phyloP scores from a whole-genome alignment of 768 basidiomycete species.

The Phaeotremella fagi region DNA sequence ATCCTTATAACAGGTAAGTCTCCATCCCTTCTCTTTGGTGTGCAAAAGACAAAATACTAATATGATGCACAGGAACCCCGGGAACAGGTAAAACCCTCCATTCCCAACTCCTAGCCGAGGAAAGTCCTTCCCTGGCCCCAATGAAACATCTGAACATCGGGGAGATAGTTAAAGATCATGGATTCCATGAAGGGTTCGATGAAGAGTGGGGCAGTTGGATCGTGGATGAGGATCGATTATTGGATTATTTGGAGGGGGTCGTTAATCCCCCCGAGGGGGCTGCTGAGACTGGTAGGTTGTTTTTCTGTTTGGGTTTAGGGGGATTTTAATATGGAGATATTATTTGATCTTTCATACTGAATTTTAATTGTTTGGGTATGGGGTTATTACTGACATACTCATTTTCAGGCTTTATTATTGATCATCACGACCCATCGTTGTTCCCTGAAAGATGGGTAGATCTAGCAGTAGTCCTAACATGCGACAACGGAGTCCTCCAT shows the following conservation, averaged over 20 bases:
- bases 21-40: background rate
- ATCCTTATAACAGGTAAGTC: slow-evolving; percentile 47
- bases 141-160: slow-evolving; percentile 83
- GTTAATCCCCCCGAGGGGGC: slow-evolving; percentile 27
- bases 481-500: slow-evolving; percentile 83
- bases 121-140: slow-evolving; percentile 50
- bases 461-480: slow-evolving; percentile 84
- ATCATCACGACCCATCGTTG: slow-evolving; percentile 49
- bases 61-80: slow-evolving; percentile 41
- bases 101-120: slow-evolving; percentile 69
- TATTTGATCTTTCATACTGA: background rate
- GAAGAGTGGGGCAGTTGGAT: slow-evolving; percentile 92
- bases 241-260: slow-evolving; percentile 28
- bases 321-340: too few relatives aligned
- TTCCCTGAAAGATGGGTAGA: slow-evolving; percentile 98
- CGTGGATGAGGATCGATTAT: slow-evolving; percentile 94
- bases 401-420: slow-evolving; percentile 45
- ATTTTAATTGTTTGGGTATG: background rate
- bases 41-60: too few relatives aligned
- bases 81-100: slow-evolving; percentile 92
- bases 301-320: too few relatives aligned
- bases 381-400: background rate
- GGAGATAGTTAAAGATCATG: slow-evolving; percentile 77
- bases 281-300: slow-evolving; percentile 23
- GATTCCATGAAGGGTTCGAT: slow-evolving; percentile 77